These are phyloP conservation scores for Pythium myriotylum DNA, from an alignment of 352 stramenopile species.

Conservation along the genomic window DNA sequence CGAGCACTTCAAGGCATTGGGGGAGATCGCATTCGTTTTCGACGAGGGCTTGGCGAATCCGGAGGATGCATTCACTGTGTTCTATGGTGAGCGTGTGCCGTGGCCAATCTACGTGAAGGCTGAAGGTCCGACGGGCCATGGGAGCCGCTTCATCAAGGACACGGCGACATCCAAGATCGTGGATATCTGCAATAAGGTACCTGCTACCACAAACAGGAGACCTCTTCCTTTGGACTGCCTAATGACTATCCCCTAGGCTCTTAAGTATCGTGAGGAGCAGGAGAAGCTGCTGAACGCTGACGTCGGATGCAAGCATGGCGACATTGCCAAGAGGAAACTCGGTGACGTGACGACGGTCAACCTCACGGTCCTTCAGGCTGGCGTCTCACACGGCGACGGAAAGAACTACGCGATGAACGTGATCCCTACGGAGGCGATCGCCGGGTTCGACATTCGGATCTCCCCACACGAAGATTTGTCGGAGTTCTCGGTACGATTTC, in stretches of 20 bases:
- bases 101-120: conserved; percentile 92
- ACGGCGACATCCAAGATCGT: conserved; percentile 96
- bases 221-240: no score
- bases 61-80: conserved; percentile 91
- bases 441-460: conserved; percentile 95
- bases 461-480: conserved; percentile 81
- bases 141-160: conserved; percentile 93
- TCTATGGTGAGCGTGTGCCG: conserved; percentile 95
- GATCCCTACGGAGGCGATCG: conserved; percentile 90
- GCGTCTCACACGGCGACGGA: conserved; percentile 81
- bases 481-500: conserved; percentile 60
- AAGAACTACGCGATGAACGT: conserved; percentile 92
- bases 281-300: conserved; percentile 73
- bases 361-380: conserved; percentile 92
- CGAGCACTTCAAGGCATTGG: conserved; percentile 77
- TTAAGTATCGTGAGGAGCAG: conserved; percentile 33
- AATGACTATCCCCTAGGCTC: no score
- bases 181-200: conserved; percentile 76
- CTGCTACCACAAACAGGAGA: no score
- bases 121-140: conserved; percentile 78
- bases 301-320: conserved; percentile 87
- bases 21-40: conserved; percentile 90
- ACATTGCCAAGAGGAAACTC: conserved; percentile 90
- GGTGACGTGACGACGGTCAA: conserved; percentile 96
- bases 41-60: conserved; percentile 95